Evolutionary conservation across 139 green algal genomes (phyloP).

Genomic region (Chlorella sp.): DNA sequence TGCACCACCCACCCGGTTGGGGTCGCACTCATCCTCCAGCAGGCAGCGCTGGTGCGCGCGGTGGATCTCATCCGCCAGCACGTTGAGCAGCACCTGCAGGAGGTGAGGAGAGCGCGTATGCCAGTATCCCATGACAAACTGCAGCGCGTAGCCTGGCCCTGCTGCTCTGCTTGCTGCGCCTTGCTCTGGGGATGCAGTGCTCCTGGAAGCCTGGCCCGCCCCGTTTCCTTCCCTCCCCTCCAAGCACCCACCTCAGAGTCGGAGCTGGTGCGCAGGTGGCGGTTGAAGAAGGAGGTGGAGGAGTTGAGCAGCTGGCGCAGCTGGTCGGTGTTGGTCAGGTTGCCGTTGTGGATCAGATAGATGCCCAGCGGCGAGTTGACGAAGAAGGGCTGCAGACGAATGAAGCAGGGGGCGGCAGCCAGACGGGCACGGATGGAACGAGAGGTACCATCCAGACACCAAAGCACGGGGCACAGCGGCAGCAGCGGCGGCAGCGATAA

Average conservation of each 20-base stretch:
- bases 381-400: conserved; percentile 95
- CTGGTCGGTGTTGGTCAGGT: conserved; percentile 97
- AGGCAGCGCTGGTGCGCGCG: conserved; percentile 90
- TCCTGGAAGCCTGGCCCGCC: too few species aligned
- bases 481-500: too few species aligned
- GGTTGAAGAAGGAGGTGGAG: conserved; percentile 86
- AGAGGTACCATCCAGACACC: too few species aligned
- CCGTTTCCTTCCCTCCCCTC: too few species aligned
- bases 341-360: conserved; percentile 99
- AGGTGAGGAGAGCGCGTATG: neutral
- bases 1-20: conserved; percentile 55
- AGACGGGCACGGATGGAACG: too few species aligned
- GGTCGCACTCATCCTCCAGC: conserved; percentile 71
- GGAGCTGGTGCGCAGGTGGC: conserved; percentile 88
- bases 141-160: too few species aligned
- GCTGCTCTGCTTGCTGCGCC: too few species aligned
- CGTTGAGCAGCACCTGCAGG: conserved; percentile 92
- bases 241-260: conserved; percentile 85
- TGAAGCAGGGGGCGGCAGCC: too few species aligned
- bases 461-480: too few species aligned
- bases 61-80: conserved; percentile 96
- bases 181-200: too few species aligned
- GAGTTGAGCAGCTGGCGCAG: conserved; percentile 78
- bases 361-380: conserved; percentile 98
- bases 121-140: too few species aligned